These are phyloP conservation scores for Hyaloscypha variabilis DNA, from an alignment of 495 filamentous ascomycete species.

Conservation along the genomic window DNA sequence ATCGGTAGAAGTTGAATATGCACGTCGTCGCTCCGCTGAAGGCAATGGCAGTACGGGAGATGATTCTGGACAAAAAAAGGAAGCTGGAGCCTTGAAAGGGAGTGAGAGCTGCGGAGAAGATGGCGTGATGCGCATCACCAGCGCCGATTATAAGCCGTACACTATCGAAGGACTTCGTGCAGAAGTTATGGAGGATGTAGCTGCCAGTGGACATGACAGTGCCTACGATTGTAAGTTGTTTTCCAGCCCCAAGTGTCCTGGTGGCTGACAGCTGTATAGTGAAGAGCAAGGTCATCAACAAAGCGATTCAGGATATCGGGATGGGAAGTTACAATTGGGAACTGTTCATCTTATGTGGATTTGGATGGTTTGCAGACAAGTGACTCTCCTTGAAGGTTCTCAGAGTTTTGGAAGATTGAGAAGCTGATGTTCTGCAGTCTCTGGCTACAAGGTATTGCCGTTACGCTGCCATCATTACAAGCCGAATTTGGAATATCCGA, in stretches of 20 bases:
- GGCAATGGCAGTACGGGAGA: constrained; percentile 6
- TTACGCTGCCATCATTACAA: constrained; percentile 71
- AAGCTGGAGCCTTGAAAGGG: constrained; percentile 16
- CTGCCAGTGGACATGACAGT: constrained; percentile 42
- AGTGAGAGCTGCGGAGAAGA: constrained; percentile 35
- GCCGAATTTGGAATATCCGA: constrained; percentile 64
- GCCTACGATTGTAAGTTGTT: constrained; percentile 50
- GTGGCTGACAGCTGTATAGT: constrained; percentile 40
- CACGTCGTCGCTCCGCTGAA: constrained; percentile 36
- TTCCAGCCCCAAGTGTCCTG: not conserved
- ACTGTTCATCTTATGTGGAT: constrained; percentile 79
- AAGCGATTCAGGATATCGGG: constrained; percentile 80
- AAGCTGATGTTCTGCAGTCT: constrained; percentile 38
- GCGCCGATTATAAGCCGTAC: constrained; percentile 46
- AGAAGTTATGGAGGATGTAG: constrained; percentile 45
- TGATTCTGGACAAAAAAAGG: constrained; percentile 25
- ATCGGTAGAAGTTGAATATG: constrained; percentile 35
- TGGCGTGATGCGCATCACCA: constrained; percentile 40
- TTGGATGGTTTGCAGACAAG: constrained; percentile 71
- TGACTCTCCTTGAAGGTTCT: constrained; percentile 30
- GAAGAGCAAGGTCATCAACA: constrained; percentile 67
- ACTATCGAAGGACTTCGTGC: constrained; percentile 51
- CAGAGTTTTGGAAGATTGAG: not conserved
- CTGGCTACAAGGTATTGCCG: constrained; percentile 68
- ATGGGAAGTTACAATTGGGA: constrained; percentile 90